Conservation (phyloP, 1,284 basidiomycete genomes). For the Cystobasidium slooffiae region DNA sequence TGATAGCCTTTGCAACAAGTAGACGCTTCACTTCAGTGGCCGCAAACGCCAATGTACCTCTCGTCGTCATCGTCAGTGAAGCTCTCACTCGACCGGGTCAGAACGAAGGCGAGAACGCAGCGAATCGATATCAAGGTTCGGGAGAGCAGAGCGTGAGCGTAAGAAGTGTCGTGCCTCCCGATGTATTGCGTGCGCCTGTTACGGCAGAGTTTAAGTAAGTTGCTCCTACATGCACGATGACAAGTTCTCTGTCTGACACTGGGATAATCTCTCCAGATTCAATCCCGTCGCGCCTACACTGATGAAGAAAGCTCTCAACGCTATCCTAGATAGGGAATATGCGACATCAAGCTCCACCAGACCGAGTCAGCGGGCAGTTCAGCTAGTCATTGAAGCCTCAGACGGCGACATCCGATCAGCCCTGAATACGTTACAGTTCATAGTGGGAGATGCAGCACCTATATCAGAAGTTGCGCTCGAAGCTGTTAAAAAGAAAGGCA, state of each 20-base stretch:
- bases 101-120: conserved; percentile 62
- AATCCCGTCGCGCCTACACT: conserved; percentile 88
- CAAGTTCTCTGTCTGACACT: not conserved
- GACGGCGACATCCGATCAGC: conserved; percentile 92
- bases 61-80: conserved; percentile 85
- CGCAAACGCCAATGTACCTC: conserved; percentile 62
- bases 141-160: conserved; percentile 55
- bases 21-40: conserved; percentile 56
- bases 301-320: conserved; percentile 75
- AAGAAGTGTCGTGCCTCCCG: conserved; percentile 30
- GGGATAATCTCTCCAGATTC: conserved; percentile 64
- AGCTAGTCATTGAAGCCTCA: conserved; percentile 74
- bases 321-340: conserved; percentile 62
- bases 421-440: conserved; percentile 87
- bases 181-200: conserved; percentile 31
- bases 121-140: conserved; percentile 59
- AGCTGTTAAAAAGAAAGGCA: conserved; percentile 49
- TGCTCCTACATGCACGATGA: not conserved
- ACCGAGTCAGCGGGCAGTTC: conserved; percentile 69
- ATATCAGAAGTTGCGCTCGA: conserved; percentile 54
- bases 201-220: conserved; percentile 41
- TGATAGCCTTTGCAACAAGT: conserved; percentile 63
- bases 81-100: conserved; percentile 62
- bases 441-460: conserved; percentile 50
- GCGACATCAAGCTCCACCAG: conserved; percentile 58